A percentile compares a stretch with the other conserved stretches of the same genome.
Evolutionary conservation across 2,329 filamentous ascomycete genomes (phyloP).

Genomic region (Neurospora crassa): DNA sequence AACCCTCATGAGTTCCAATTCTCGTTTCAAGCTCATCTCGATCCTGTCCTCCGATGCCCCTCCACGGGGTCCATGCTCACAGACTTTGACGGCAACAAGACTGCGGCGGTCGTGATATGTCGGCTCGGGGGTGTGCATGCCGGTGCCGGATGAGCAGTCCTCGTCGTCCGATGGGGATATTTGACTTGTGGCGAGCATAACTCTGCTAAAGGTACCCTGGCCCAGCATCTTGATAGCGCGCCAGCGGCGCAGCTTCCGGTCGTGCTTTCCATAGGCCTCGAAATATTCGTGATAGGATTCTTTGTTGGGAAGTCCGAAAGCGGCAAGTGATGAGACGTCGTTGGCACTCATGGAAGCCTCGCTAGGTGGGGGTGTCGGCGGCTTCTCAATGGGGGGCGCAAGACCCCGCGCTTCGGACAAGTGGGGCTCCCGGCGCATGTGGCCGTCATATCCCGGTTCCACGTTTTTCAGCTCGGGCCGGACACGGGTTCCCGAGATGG

Average conservation of each 20-base stretch:
- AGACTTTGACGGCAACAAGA: conserved; percentile 88
- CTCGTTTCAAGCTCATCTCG: conserved; percentile 86
- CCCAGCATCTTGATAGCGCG: conserved; percentile 72
- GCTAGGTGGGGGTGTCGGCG: conserved; percentile 74
- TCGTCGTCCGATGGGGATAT: conserved; percentile 39
- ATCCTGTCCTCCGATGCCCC: conserved; percentile 89
- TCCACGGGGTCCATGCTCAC: conserved; percentile 87
- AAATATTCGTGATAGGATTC: conserved; percentile 51
- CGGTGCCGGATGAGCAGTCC: conserved; percentile 24
- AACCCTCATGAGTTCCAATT: conserved; percentile 85
- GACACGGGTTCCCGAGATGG: conserved; percentile 55
- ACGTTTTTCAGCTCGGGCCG: conserved; percentile 29
- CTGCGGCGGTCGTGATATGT: conserved; percentile 55
- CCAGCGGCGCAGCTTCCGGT: conserved; percentile 67
- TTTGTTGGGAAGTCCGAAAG: conserved; percentile 30
- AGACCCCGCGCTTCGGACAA: conserved; percentile 71
- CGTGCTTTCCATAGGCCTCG: conserved; percentile 55
- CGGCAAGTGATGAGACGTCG: conserved; percentile 28
- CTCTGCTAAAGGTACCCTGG: conserved; percentile 91
- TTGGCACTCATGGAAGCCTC: conserved; percentile 50
- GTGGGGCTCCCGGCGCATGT: conserved; percentile 66
- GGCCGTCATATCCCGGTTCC: conserved; percentile 30
- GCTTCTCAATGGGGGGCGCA: conserved; percentile 45
- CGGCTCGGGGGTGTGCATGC: conserved; percentile 22
- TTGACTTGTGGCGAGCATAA: conserved; percentile 82